A percentile compares a stretch with the other conserved stretches of the same genome.
Evolutionary conservation across 352 stramenopile genomes (phyloP).

Genomic region (Chrysophaeum taylorii): DNA sequence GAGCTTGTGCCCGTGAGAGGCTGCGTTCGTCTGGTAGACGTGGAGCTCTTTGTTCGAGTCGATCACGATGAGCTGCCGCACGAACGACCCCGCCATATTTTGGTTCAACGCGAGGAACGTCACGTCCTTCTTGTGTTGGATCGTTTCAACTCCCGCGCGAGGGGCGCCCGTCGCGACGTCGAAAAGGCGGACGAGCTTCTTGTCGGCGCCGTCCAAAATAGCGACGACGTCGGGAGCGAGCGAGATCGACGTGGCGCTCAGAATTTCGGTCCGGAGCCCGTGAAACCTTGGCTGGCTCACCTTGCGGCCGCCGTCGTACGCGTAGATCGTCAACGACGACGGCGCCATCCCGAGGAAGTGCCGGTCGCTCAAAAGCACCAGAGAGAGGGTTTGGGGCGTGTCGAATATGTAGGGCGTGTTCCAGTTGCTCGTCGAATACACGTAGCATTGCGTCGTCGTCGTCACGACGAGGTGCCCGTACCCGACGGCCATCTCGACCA

Average conservation of each 20-base stretch:
- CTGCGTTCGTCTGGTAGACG: slow-evolving; percentile 21
- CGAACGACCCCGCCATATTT: slow-evolving; percentile 19
- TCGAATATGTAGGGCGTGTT: slow-evolving; percentile 85
- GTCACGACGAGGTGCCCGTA: slow-evolving; percentile 78
- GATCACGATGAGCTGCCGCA: slow-evolving; percentile 32
- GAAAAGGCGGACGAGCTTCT: slow-evolving; percentile 72
- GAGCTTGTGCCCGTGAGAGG: slow-evolving; percentile 50
- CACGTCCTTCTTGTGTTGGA: slow-evolving; percentile 28
- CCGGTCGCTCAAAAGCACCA: slow-evolving; percentile 69
- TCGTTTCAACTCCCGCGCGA: slow-evolving; percentile 28
- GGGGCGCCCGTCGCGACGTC: slow-evolving; percentile 68
- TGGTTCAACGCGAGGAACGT: neutral
- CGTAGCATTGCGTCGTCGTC: slow-evolving; percentile 66
- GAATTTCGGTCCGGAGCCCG: slow-evolving; percentile 68
- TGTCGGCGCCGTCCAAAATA: slow-evolving; percentile 71
- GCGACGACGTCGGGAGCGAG: slow-evolving; percentile 69
- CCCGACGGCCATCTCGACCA: slow-evolving; percentile 79
- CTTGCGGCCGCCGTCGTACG: slow-evolving; percentile 76
- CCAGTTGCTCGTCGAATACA: slow-evolving; percentile 77
- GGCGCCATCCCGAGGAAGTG: slow-evolving; percentile 75
- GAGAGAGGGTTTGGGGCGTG: slow-evolving; percentile 60
- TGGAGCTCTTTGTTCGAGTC: slow-evolving; percentile 39
- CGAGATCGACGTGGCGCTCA: slow-evolving; percentile 65
- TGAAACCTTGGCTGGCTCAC: slow-evolving; percentile 53
- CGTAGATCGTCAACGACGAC: slow-evolving; percentile 53